phyloP scores from a whole-genome alignment of 345 rosid genomes.

The Erodium maritimum region DNA sequence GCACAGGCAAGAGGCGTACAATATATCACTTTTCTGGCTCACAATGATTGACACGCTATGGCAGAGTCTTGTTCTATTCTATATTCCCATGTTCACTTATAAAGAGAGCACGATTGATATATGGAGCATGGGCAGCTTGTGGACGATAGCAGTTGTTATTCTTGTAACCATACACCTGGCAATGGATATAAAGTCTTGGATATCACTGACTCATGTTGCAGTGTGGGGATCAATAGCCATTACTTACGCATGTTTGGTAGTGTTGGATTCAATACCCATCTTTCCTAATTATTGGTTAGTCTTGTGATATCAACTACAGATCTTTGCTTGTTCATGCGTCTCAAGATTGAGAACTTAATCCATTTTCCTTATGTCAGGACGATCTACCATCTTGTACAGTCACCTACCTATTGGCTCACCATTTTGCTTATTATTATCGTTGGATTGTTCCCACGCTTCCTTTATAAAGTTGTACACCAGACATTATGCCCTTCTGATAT shows the following conservation, averaged over 20 bases:
- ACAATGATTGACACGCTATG: conserved; percentile 65
- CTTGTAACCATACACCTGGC: conserved; percentile 65
- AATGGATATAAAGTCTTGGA: conserved; percentile 64
- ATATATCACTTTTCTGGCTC: conserved; percentile 57
- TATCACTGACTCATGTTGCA: conserved; percentile 43
- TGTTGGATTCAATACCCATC: conserved; percentile 56
- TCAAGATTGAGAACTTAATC: conserved; percentile 5
- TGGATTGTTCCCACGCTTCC: conserved; percentile 60
- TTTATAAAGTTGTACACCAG: conserved; percentile 47
- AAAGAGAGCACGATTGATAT: conserved; percentile 53
- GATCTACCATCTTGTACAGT: conserved; percentile 43
- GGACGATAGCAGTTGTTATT: conserved; percentile 71
- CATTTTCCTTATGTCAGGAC: conserved; percentile 36
- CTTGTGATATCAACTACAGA: not conserved
- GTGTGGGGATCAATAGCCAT: conserved; percentile 66
- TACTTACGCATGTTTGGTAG: conserved; percentile 50
- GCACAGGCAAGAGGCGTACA: conserved; percentile 66
- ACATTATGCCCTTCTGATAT: conserved; percentile 63
- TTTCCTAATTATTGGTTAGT: conserved; percentile 70
- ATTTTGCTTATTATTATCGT: conserved; percentile 39
- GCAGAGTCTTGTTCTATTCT: conserved; percentile 70
- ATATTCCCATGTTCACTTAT: conserved; percentile 37
- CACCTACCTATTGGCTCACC: conserved; percentile 66
- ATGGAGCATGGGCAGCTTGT: conserved; percentile 73
- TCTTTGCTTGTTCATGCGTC: conserved; percentile 5